Percentiles rank a stretch among this genome's conserved stretches.
Conservation (phyloP, 2,329 filamentous ascomycete species). For the Cladosporium sp. region DNA sequence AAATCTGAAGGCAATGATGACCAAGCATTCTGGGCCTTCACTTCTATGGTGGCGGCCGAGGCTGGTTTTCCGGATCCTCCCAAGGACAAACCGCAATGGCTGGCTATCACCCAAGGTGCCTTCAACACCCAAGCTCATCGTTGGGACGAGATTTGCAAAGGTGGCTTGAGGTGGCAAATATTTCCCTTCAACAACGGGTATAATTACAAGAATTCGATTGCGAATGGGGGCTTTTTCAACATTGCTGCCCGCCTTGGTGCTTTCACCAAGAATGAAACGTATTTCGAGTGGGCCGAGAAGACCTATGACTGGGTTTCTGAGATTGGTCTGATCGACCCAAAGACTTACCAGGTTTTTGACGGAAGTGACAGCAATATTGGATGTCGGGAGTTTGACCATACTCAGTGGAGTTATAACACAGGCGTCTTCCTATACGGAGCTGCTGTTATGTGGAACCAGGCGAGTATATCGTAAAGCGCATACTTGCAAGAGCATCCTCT, state of each 20-base stretch:
- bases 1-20: slow-evolving; percentile 51
- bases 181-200: slow-evolving; percentile 48
- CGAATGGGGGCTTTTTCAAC: slow-evolving; percentile 44
- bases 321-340: slow-evolving; percentile 54
- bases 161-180: slow-evolving; percentile 31
- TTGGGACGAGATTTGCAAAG: slow-evolving; percentile 35
- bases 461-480: not conserved
- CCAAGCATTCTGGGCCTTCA: slow-evolving; percentile 55
- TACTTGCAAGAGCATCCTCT: not conserved
- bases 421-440: slow-evolving; percentile 43
- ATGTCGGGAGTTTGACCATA: slow-evolving; percentile 40
- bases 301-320: slow-evolving; percentile 32
- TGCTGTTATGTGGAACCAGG: slow-evolving; percentile 42
- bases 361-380: slow-evolving; percentile 40
- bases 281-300: slow-evolving; percentile 56
- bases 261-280: slow-evolving; percentile 43
- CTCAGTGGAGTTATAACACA: slow-evolving; percentile 46
- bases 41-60: slow-evolving; percentile 54
- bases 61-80: slow-evolving; percentile 44
- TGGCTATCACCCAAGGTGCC: slow-evolving; percentile 41
- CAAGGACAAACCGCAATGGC: slow-evolving; percentile 38
- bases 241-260: slow-evolving; percentile 33
- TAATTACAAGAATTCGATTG: slow-evolving; percentile 44
- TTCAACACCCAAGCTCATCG: slow-evolving; percentile 37
- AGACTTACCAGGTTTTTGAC: slow-evolving; percentile 41